Evolutionary conservation across 1,139 yeast species (phyloP).

Genomic region (Geotrichum histeridarum): DNA sequence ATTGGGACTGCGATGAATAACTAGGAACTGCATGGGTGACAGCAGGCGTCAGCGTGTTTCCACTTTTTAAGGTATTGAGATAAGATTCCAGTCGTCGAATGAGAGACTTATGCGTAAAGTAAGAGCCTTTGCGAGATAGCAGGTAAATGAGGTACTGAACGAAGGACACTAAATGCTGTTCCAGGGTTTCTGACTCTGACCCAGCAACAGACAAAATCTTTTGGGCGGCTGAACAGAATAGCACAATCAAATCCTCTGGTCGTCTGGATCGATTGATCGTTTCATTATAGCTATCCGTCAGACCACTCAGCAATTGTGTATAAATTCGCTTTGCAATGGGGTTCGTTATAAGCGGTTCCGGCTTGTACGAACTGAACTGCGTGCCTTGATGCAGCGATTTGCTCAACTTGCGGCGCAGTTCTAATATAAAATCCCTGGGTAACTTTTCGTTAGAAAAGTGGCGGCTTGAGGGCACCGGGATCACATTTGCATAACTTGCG

Average conservation of each 20-base stretch:
- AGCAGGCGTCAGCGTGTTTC: conserved; percentile 3
- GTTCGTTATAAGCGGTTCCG: background rate
- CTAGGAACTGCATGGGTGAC: background rate
- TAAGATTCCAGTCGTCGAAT: conserved; percentile 12
- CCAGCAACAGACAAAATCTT: background rate
- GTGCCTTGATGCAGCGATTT: background rate
- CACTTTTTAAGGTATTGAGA: conserved; percentile 2
- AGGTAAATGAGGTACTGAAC: conserved; percentile 7
- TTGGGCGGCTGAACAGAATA: conserved; percentile 10
- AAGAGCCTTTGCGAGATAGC: conserved; percentile 9
- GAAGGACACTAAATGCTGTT: conserved; percentile 6
- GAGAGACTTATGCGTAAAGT: conserved; percentile 11
- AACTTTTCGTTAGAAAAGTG: conserved; percentile 6
- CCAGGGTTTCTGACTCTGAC: background rate
- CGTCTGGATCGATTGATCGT: conserved; percentile 5
- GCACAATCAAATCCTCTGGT: conserved; percentile 11
- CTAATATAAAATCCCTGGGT: conserved; percentile 12
- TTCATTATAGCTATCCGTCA: conserved; percentile 10
- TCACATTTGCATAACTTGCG: background rate
- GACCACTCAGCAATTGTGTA: background rate
- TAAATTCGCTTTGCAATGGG: conserved; percentile 5
- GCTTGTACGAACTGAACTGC: background rate
- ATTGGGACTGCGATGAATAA: background rate
- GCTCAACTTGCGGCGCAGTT: background rate
- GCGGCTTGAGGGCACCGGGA: background rate